Evolutionary conservation across 225 moss, liverwort and hornwort genomes (phyloP), one percentile per base, ranked within the genome.

Genomic region (Pseudisothecium myosuroides): DNA sequence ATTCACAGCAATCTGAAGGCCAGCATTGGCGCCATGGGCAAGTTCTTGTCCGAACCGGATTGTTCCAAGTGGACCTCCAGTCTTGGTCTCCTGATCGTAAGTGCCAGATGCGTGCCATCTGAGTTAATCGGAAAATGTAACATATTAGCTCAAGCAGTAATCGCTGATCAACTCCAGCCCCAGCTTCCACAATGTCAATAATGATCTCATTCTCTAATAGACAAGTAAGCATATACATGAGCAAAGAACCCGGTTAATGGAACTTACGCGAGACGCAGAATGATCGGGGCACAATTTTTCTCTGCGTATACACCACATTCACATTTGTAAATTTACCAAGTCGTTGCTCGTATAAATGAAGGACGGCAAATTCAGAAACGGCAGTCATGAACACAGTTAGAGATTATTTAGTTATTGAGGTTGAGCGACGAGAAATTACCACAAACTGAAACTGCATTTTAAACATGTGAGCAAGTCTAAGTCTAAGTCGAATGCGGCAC

Each of bases 101-200:
- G 99, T 97, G 68, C 99, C 99, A 58, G 96, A 91, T 28, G 86
- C 95, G 92, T 99, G 99, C 99, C 99, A 99, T 71, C 99, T 99
- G 88, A 22, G 7, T 50, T 8, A 12, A 81, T 32, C 73, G 45
- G 4, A 80, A 34, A 37, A 9, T 1, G 27, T 7, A 15, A 24
- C 58, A 67, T 15, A 36, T 82, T 34, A 87, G 72, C 36, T 26
- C 58, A 37, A 34, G 29, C 28, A 74, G 11, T 9, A 63, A 65
- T 19, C 15, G n/a, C 20, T 31, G 31, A 71, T 32, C 1, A n/a
- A 3, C 24, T 49, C 50, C 22, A 58, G 23, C 22, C 23, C 11
- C 50, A 52, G 31, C 27, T 39, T 69, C 14, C 39, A 28, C 27
- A 56, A 11, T 14, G 34, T 28, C 54, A 19, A 80, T 17, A 36